These are phyloP conservation scores for Diutina sp. DNA, from an alignment of 1,139 yeast genomes.

Conservation along the genomic window DNA sequence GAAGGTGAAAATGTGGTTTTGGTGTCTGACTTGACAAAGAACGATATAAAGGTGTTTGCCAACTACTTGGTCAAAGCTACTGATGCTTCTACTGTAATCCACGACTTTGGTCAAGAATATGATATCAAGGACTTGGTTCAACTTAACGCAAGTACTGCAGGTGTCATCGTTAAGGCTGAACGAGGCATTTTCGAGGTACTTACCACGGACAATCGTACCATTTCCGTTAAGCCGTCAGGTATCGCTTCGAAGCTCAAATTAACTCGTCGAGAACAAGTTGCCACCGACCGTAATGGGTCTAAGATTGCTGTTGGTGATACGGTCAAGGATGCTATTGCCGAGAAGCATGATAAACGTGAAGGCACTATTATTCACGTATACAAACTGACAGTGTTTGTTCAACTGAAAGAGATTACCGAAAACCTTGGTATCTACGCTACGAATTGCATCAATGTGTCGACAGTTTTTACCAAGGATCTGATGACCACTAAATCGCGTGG, in stretches of 20 bases:
- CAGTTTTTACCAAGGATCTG: slow-evolving; percentile 75
- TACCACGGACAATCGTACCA: slow-evolving; percentile 69
- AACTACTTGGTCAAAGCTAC: slow-evolving; percentile 74
- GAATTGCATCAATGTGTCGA: slow-evolving; percentile 62
- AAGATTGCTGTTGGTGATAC: slow-evolving; percentile 86
- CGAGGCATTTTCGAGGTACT: slow-evolving; percentile 75
- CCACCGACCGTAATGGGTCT: slow-evolving; percentile 78
- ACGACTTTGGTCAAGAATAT: slow-evolving; percentile 45
- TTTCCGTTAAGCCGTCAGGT: slow-evolving; percentile 64
- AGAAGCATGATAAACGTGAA: slow-evolving; percentile 42
- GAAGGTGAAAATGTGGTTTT: slow-evolving; percentile 80
- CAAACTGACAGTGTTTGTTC: slow-evolving; percentile 65
- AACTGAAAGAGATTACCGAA: slow-evolving; percentile 67
- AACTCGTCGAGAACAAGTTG: slow-evolving; percentile 58
- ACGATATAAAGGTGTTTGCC: slow-evolving; percentile 85
- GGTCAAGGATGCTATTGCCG: slow-evolving; percentile 66
- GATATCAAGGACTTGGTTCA: slow-evolving; percentile 87
- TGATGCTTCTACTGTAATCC: slow-evolving; percentile 48
- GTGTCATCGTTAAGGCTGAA: slow-evolving; percentile 83
- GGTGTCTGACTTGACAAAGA: slow-evolving; percentile 77
- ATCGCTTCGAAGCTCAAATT: slow-evolving; percentile 62
- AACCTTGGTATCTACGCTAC: slow-evolving; percentile 88
- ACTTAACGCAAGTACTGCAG: slow-evolving; percentile 75
- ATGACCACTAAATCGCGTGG: slow-evolving; percentile 40
- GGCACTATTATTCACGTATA: slow-evolving; percentile 83